These are phyloP conservation scores for Litchi chinensis DNA, from an alignment of 345 rosid species.

Conservation along the genomic window DNA sequence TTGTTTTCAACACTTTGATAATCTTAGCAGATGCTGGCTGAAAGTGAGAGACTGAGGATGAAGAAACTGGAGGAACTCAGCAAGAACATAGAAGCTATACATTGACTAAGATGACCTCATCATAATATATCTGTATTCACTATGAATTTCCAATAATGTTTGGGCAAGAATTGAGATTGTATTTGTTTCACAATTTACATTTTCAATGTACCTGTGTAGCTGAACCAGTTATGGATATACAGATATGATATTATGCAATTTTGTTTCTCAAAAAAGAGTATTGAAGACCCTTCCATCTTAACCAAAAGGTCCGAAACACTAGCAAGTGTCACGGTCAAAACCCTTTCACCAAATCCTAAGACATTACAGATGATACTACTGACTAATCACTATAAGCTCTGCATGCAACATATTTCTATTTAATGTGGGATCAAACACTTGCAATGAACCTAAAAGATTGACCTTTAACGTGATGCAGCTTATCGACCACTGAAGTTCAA, in stretches of 20 bases:
- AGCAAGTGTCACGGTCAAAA: too few species aligned
- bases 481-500: too few species aligned
- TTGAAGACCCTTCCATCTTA: background rate
- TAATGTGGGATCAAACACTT: too few species aligned
- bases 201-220: background rate
- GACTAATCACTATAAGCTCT: too few species aligned
- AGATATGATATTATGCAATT: background rate
- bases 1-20: background rate
- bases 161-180: background rate
- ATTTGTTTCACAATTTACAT: too few species aligned
- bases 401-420: too few species aligned
- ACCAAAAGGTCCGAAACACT: too few species aligned
- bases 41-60: conserved; percentile 76
- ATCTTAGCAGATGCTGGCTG: conserved; percentile 51
- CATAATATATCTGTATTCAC: background rate
- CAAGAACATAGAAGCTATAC: conserved; percentile 53
- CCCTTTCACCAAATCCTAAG: background rate
- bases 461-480: too few species aligned
- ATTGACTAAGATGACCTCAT: conserved; percentile 18
- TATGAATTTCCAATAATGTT: background rate
- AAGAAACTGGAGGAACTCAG: conserved; percentile 72
- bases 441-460: too few species aligned
- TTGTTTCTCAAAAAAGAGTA: background rate
- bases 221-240: background rate
- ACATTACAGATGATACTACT: background rate